Evolutionary conservation across 108 stramenopile genomes (phyloP), one percentile per base, ranked within the genome.

Genomic region (Nitzschia sp.): DNA sequence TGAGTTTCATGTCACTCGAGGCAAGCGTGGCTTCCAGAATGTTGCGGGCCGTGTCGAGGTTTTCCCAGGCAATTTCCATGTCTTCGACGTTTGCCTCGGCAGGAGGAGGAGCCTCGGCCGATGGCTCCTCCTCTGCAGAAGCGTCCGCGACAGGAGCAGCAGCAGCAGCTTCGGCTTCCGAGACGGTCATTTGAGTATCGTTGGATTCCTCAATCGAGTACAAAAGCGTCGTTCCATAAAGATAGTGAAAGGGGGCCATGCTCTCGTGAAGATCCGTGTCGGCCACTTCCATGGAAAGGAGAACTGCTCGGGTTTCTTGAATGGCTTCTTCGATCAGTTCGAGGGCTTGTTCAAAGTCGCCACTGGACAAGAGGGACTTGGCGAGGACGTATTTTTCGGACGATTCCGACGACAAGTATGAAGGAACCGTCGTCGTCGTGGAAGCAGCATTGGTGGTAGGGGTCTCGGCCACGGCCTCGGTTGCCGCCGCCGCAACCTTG

Each of bases 41-140:
- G 31, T 32, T 72, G 33, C 94, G 80, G n/a, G 91, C 91, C 16
- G 69, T 63, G 31, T 95, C 94, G 1, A 95, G 58, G 72, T 95
- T 92, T 62, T 95, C 90, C 88, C 88, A 95, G 4, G 94, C 94
- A 69, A 91, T 89, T 78, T 95, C 73, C 44, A 84, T 78, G 57
- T 95, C 94, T 63, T 83, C 85, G 11, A 58, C 22, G 26, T 77
- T 82, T 5, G 56, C 66, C 25, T 45, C 68, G 11, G 29, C 55
- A 50, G 73, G 45, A 22, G 48, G 48, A 5, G 19, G 21, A n/a
- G 48, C 16, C 38, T 6, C 13, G 22, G 68, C 55, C 3, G 41
- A 68, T 13, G 60, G 11, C 21, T 58, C 52, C 26, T 58, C 54
- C 32, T 46, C 26, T 9, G 13, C 38, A 13, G 9, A 6, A 2